phyloP scores from a whole-genome alignment of 345 rosid species.

The Populus pruinosa region DNA sequence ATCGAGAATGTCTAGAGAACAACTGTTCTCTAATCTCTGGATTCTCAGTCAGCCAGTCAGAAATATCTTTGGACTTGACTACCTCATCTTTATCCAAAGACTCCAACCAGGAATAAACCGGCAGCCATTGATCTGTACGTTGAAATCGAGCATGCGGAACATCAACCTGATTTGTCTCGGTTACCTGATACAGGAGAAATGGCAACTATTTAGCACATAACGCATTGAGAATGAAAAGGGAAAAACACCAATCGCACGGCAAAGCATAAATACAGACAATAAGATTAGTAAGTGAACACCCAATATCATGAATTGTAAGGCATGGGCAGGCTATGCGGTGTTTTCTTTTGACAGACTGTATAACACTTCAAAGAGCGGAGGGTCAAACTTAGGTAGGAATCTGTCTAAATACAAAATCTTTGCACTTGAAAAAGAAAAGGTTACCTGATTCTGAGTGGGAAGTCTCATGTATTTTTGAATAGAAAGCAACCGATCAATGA shows the following conservation, averaged over 20 bases:
- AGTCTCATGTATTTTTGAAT: conserved; percentile 71
- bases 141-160: conserved; percentile 75
- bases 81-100: conserved; percentile 68
- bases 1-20: conserved; percentile 74
- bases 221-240: background rate
- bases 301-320: no score
- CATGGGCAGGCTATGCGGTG: no score
- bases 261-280: background rate
- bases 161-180: conserved; percentile 39
- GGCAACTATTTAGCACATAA: background rate
- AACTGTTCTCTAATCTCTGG: conserved; percentile 63
- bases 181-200: conserved; percentile 7
- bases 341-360: no score
- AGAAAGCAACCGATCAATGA: conserved; percentile 76
- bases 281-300: no score
- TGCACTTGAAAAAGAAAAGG: background rate
- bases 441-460: conserved; percentile 34
- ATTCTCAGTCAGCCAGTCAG: conserved; percentile 74
- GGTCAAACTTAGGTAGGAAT: no score
- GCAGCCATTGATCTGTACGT: conserved; percentile 83
- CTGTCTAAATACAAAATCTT: no score
- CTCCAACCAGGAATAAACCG: conserved; percentile 88
- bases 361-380: background rate
- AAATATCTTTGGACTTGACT: conserved; percentile 78
- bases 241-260: background rate